Evolutionary conservation across 495 filamentous ascomycete species (phyloP).

Genomic region (Terfezia claveryi): DNA sequence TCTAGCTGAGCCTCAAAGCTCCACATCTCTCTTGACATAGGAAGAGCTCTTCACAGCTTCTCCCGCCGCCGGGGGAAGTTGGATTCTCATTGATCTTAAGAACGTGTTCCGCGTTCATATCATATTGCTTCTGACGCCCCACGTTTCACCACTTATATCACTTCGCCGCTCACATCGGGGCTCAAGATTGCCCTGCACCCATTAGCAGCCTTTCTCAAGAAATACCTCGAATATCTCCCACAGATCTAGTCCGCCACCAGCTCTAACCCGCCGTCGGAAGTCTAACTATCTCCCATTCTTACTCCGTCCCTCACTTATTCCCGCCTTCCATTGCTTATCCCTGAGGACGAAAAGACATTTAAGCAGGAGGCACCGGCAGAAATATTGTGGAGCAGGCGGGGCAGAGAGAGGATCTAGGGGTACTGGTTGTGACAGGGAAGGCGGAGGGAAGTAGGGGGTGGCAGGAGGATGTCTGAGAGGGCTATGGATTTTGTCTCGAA

Average conservation of each 20-base stretch:
- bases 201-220: constrained; percentile 59
- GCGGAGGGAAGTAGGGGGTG: background rate
- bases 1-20: no score
- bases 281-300: constrained; percentile 32
- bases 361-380: constrained; percentile 39
- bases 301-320: constrained; percentile 38
- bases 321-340: constrained; percentile 37
- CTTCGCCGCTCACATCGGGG: constrained; percentile 43
- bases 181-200: constrained; percentile 76
- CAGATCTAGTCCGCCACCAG: constrained; percentile 4
- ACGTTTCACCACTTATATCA: constrained; percentile 28
- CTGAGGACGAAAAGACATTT: constrained; percentile 30
- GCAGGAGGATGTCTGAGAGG: background rate
- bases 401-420: background rate
- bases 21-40: no score
- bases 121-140: no score
- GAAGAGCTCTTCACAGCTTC: no score
- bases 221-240: constrained; percentile 56
- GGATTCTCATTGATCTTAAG: no score
- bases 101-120: no score
- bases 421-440: background rate
- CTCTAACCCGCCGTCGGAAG: constrained; percentile 24
- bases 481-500: no score
- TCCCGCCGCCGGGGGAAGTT: no score
- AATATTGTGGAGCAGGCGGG: constrained; percentile 34